phyloP scores from a whole-genome alignment of 208 protist species.

The Acanthamoeba quina region DNA sequence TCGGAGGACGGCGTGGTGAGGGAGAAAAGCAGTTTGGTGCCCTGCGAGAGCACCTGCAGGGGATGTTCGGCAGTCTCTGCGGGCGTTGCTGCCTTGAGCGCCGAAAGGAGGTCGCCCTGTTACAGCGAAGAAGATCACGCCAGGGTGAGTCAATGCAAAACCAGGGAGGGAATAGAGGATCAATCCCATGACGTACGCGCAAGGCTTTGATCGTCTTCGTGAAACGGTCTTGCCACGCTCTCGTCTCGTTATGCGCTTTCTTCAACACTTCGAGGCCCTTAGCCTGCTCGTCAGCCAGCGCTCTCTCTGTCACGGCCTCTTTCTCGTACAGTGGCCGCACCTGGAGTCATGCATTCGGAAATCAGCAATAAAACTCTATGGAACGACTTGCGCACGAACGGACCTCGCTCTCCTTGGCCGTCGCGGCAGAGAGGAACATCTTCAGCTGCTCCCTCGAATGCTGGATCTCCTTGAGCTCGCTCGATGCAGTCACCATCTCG shows the following conservation, averaged over 20 bases:
- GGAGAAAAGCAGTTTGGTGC: neutral
- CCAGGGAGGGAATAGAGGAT: too few species aligned
- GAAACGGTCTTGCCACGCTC: neutral
- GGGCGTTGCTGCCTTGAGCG: neutral
- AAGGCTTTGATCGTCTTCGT: constrained; percentile 35
- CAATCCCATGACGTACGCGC: neutral
- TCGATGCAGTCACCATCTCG: neutral
- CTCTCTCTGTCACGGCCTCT: neutral
- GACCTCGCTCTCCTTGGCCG: neutral
- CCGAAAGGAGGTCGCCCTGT: neutral
- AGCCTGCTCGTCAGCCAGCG: neutral
- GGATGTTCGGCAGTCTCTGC: neutral
- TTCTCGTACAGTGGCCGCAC: neutral
- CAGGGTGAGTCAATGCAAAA: too few species aligned
- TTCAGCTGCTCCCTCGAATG: neutral
- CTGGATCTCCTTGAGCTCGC: constrained; percentile 12
- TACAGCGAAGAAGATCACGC: neutral
- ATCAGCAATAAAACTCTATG: too few species aligned
- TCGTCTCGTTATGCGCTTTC: constrained; percentile 35
- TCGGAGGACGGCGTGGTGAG: constrained; percentile 25
- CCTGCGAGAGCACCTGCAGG: neutral
- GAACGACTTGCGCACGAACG: neutral
- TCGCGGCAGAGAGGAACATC: neutral
- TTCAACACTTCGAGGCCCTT: neutral
- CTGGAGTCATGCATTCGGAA: neutral